A percentile compares a stretch with the other conserved stretches of the same genome.
Conservation (phyloP, 345 rosid genomes). For the Citrus mangshanensis region DNA sequence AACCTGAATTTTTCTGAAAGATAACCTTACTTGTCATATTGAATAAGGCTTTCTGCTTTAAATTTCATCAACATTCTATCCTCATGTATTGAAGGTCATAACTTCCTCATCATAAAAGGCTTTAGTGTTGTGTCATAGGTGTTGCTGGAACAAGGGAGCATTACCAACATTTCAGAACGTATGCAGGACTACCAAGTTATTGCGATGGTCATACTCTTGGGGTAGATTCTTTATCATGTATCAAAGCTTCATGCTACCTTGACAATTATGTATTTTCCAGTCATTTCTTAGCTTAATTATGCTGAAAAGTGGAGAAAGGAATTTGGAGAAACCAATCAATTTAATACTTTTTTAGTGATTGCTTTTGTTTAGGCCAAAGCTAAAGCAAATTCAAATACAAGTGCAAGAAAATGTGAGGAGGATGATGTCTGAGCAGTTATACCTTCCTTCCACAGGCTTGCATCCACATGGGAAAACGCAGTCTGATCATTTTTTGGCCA, state of each 20-base stretch:
- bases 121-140: conserved; percentile 38
- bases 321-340: not conserved
- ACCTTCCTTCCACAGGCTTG: conserved; percentile 35
- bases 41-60: not conserved
- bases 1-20: no score
- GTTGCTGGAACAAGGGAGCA: conserved; percentile 58
- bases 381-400: conserved; percentile 59
- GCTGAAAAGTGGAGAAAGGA: conserved; percentile 1
- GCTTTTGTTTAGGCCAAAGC: conserved; percentile 50
- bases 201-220: conserved; percentile 81
- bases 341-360: not conserved
- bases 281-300: not conserved
- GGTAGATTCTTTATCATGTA: conserved; percentile 36
- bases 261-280: not conserved
- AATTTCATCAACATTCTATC: not conserved
- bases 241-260: not conserved
- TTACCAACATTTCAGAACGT: conserved; percentile 42
- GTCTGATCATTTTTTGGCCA: conserved; percentile 22
- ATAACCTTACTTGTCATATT: not conserved
- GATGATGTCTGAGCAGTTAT: conserved; percentile 73
- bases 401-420: conserved; percentile 76
- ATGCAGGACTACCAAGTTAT: conserved; percentile 78
- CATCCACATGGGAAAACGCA: conserved; percentile 26
- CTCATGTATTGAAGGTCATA: not conserved
- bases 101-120: not conserved